Evolutionary conservation across 495 filamentous ascomycete genomes (phyloP).

Genomic region (Platismatia glauca): DNA sequence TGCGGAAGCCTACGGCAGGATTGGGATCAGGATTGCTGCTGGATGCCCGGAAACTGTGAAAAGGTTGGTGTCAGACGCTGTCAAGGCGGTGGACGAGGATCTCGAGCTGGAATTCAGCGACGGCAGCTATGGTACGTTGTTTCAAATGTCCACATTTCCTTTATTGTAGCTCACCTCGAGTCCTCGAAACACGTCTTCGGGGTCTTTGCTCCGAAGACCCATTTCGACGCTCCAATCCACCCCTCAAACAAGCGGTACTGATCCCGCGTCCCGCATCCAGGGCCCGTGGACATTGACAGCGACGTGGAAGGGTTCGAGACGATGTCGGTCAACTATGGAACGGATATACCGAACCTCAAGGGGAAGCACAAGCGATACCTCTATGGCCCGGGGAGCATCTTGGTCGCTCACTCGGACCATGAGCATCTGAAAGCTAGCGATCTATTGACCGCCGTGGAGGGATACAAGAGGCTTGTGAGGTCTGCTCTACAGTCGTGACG

Average conservation of each 20-base stretch:
- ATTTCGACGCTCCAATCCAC: not conserved
- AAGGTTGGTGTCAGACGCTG: conserved; percentile 46
- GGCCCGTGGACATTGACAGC: conserved; percentile 64
- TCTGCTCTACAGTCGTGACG: conserved; percentile 8
- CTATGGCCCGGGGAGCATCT: conserved; percentile 81
- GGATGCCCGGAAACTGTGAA: conserved; percentile 51
- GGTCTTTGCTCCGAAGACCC: not conserved
- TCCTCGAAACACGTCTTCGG: not conserved
- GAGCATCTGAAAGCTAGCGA: conserved; percentile 67
- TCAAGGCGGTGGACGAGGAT: conserved; percentile 48
- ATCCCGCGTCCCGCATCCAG: not conserved
- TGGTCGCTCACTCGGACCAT: conserved; percentile 80
- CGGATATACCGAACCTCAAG: conserved; percentile 72
- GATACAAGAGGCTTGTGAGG: conserved; percentile 52
- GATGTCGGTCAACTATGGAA: conserved; percentile 81
- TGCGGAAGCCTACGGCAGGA: conserved; percentile 52
- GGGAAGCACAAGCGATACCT: conserved; percentile 72
- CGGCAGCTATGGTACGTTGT: conserved; percentile 44
- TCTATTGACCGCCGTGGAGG: conserved; percentile 57
- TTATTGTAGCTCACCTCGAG: too few species aligned
- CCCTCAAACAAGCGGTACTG: not conserved
- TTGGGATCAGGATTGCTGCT: conserved; percentile 66
- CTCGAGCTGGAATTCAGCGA: conserved; percentile 50
- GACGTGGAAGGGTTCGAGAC: conserved; percentile 77
- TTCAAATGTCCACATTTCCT: not conserved